These are phyloP conservation scores for Pontederia crassipes DNA, from an alignment of 176 grass and related monocot species.

Conservation along the genomic window DNA sequence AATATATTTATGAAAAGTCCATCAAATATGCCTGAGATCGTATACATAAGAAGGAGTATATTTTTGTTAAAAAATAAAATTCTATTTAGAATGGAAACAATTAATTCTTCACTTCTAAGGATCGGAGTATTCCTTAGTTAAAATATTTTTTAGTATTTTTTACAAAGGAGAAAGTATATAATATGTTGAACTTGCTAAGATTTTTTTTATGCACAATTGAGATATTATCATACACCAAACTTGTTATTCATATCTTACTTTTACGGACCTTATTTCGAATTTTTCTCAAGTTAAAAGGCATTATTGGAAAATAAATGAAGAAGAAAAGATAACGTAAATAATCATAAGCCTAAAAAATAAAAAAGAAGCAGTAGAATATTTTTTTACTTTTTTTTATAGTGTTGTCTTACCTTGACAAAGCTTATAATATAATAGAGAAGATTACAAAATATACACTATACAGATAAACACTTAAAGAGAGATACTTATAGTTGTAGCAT, in stretches of 20 bases:
- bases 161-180: too few relatives aligned
- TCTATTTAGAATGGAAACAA: conserved; percentile 75
- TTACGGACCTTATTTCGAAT: conserved; percentile 62
- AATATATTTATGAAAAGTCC: too few relatives aligned
- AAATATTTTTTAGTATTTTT: conserved; percentile 64
- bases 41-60: background rate
- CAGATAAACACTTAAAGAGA: too few relatives aligned
- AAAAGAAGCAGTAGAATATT: too few relatives aligned
- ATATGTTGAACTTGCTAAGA: background rate
- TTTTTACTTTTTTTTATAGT: too few relatives aligned
- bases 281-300: conserved; percentile 35
- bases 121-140: conserved; percentile 79
- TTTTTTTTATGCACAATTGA: background rate
- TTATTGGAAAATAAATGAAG: background rate
- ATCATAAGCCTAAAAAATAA: too few relatives aligned
- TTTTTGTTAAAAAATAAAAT: conserved; percentile 33
- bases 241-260: conserved; percentile 55
- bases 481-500: too few relatives aligned
- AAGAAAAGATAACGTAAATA: conserved; percentile 5
- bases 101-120: conserved; percentile 58
- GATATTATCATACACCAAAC: background rate
- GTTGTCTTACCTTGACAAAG: too few relatives aligned
- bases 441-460: too few relatives aligned
- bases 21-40: too few relatives aligned
- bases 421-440: too few relatives aligned